Conservation (phyloP, 176 grass and related monocot species). For the Oryza longistaminata region DNA sequence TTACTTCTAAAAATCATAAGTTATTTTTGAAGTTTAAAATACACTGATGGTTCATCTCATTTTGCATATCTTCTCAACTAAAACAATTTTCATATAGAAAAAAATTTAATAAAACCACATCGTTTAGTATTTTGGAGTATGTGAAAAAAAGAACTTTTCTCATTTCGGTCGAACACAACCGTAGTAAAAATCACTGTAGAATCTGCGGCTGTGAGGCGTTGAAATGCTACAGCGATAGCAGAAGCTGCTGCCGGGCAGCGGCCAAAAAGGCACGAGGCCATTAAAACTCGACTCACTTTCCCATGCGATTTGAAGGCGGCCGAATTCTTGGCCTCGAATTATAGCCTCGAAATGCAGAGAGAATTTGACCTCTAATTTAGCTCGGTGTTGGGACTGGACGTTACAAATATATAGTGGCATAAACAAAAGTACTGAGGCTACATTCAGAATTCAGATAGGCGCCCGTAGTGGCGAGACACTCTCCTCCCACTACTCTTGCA, state of each 20-base stretch:
- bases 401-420: slow-evolving; percentile 5
- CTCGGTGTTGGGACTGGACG: slow-evolving; percentile 21
- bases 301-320: slow-evolving; percentile 36
- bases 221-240: slow-evolving; percentile 1
- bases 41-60: no score
- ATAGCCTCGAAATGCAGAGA: slow-evolving; percentile 28
- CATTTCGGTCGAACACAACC: no score
- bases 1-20: no score
- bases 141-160: no score
- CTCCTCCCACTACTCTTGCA: slow-evolving; percentile 26
- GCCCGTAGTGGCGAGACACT: slow-evolving; percentile 30
- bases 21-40: no score
- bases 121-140: no score
- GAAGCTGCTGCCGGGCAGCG: neutral
- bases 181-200: neutral
- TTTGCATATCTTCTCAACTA: no score
- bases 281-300: slow-evolving; percentile 44
- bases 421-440: neutral
- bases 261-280: neutral
- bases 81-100: no score
- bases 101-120: no score
- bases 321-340: slow-evolving; percentile 23
- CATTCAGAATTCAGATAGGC: neutral
- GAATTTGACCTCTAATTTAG: slow-evolving; percentile 40
- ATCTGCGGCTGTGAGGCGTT: neutral